These are phyloP conservation scores for Heteromeles arbutifolia DNA, from an alignment of 306 rosid species.

Conservation along the genomic window DNA sequence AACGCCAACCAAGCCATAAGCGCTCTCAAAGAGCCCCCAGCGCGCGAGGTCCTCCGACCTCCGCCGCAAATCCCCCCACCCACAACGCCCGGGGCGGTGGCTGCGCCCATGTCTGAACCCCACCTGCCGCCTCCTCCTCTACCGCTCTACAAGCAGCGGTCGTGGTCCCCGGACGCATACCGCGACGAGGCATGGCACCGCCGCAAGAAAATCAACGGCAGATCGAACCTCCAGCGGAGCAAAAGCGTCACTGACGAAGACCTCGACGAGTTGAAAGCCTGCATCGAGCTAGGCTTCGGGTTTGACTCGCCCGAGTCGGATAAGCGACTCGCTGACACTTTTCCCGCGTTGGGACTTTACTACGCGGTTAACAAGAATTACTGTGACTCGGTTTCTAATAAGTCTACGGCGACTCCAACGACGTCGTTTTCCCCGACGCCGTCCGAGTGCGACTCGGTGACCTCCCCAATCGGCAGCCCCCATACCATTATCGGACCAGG, in stretches of 20 bases:
- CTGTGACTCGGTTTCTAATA: slow-evolving; percentile 29
- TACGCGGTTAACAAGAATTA: slow-evolving; percentile 67
- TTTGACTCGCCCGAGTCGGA: slow-evolving; percentile 55
- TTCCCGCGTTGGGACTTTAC: slow-evolving; percentile 81
- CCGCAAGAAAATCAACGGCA: slow-evolving; percentile 50
- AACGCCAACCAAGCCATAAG: slow-evolving; percentile 27
- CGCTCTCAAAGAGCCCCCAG: slow-evolving; percentile 21
- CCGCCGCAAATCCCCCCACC: slow-evolving; percentile 46
- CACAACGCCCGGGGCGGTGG: slow-evolving; percentile 30
- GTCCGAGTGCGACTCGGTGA: slow-evolving; percentile 50
- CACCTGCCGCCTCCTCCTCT: slow-evolving; percentile 14
- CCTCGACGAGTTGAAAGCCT: slow-evolving; percentile 81
- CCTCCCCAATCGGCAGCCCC: slow-evolving; percentile 58
- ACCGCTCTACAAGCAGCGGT: slow-evolving; percentile 66
- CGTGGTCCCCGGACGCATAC: slow-evolving; percentile 82
- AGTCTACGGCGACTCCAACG: slow-evolving; percentile 20
- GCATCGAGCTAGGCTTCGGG: slow-evolving; percentile 84
- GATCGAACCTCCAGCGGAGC: slow-evolving; percentile 46
- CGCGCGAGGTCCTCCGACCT: slow-evolving; percentile 87
- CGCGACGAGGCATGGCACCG: slow-evolving; percentile 92
- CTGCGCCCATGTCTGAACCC: slow-evolving; percentile 28
- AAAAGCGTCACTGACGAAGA: slow-evolving; percentile 86
- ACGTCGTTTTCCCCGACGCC: slow-evolving; percentile 40
- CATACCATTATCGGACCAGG: slow-evolving; percentile 49
- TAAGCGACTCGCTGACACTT: slow-evolving; percentile 60